Evolutionary conservation across 139 green algal genomes (phyloP), one percentile per base, ranked within the genome.

Genomic region (Prasinococcaceae sp.): DNA sequence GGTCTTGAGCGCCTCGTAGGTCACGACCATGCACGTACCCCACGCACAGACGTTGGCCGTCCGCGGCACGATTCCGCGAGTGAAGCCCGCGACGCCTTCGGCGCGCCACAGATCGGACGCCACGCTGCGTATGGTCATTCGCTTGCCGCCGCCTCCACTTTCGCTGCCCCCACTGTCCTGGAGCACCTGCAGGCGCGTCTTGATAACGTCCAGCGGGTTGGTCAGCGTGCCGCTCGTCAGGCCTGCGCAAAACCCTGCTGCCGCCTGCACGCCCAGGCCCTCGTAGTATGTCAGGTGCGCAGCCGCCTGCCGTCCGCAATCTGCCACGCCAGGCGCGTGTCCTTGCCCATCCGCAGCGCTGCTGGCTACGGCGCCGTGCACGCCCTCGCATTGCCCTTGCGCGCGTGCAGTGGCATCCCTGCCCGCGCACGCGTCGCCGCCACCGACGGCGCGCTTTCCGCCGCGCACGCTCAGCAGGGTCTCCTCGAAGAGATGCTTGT

Each of bases 1-100:
- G n/a, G n/a, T n/a, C n/a, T 63, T 76, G 30, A 76, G 51, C 6
- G 68, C 66, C 42, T 76, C 68, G 49, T 76, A 76, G 25, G 60
- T 62, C 19, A 58, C 68, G 3, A 74, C 55, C 82, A 92, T 92
- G 41, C 30, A 60, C 2, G 84, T 94, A 27, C 86, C 85, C 81
- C 84, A 95, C 33, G 94, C 50, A 5, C 66, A 57, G 16, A 75
- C 70, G 73, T 61, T 85, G 29, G 66, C 55, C 66, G 90, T 92
- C 22, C 88, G 65, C 1, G 88, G 88, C 20, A 55, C 35, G 3
- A 75, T 24, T 14, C 66, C 61, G 0, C 76, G 62, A 9, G 71
- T 73, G 43, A 93, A 74, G 4, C 82, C 84, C 14, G 36, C 28
- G 8, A 66, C 12, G 0, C 86, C 86, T n/a, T 93, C 79, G 20